Conservation (phyloP, 805 yeast genomes). For the Debaryomyces tyrocola region DNA sequence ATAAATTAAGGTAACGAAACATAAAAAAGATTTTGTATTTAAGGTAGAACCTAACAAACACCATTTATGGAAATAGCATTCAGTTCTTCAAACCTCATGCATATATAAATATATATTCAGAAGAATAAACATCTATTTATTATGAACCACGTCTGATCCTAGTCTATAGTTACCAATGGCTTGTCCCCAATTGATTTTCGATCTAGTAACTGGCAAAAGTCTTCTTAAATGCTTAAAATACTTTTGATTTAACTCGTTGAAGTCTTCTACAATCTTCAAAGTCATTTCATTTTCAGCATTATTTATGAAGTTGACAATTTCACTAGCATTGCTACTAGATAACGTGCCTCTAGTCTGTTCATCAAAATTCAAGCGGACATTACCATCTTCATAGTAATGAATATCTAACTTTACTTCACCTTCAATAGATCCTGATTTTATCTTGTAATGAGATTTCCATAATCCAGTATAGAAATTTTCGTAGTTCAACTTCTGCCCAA, state of each 20-base stretch:
- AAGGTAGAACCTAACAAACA: neutral
- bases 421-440: slow-evolving; percentile 34
- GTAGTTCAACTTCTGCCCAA: slow-evolving; percentile 72
- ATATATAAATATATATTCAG: neutral
- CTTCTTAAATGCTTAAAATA: slow-evolving; percentile 85
- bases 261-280: slow-evolving; percentile 56
- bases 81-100: neutral
- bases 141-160: slow-evolving; percentile 71
- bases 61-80: neutral
- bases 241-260: slow-evolving; percentile 71
- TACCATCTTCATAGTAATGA: slow-evolving; percentile 96
- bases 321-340: slow-evolving; percentile 22
- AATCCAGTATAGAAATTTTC: slow-evolving; percentile 86
- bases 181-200: slow-evolving; percentile 93
- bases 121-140: slow-evolving; percentile 14
- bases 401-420: slow-evolving; percentile 71
- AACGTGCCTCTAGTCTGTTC: slow-evolving; percentile 29
- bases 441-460: slow-evolving; percentile 72
- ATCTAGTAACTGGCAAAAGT: slow-evolving; percentile 86
- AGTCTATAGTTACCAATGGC: slow-evolving; percentile 86
- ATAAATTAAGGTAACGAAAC: slow-evolving; percentile 25
- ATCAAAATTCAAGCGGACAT: slow-evolving; percentile 67
- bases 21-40: neutral
- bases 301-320: slow-evolving; percentile 48
- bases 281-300: slow-evolving; percentile 62